Base-by-base conservation (phyloP, 176 grass and related monocot genomes). In the Triticum turgidum region DNA sequence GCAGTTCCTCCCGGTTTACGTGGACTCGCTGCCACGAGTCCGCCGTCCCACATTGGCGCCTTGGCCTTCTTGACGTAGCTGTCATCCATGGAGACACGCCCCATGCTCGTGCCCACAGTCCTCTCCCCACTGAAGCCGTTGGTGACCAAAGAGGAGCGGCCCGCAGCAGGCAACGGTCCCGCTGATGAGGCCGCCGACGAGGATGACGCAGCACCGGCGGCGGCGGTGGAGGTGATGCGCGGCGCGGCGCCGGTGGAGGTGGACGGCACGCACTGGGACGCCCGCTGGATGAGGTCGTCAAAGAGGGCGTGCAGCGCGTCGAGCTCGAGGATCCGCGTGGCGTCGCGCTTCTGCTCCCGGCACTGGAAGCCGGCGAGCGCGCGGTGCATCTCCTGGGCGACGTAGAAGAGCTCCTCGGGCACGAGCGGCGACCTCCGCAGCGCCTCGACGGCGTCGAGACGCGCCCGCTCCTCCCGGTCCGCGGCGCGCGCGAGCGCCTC, bases 341-440 rank as follows among this genome's bases (percentile, higher is more conserved):
- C 97, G 33, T 99, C 97, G 80, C 85, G 93, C 92, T 93, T 96
- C 79, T 96, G 90, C 69, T 97, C 97, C 52, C 90, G 89, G 92
- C 94, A 91, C 56, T 90, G 85, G 87, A 91, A 96, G 56, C 44
- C 51, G 5, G 91, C 90, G 41, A 93, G 86, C 86, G 85, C 92
- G 85, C 93, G 91, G 82, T 97, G 97, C 94, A 99, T 99, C 89
- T 99, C 97, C 79, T 90, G 90, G 25, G 93, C 78, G 66, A 97
- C 73, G 84, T 82, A 94, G 94, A 99, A 97, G 73, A 99, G 97
- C 83, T 97, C 97, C 42, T 97, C 94, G 21, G 97, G 94, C 42
- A 99, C 85, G 52, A 84, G 83, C 20, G 90, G 70, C 7, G 87
- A 82, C 76, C 90, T 85, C 22, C 84, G 87, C 47, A 92, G 92